Evolutionary conservation across 2,329 filamentous ascomycete genomes (phyloP).

Genomic region (Fusarium mundagurra): DNA sequence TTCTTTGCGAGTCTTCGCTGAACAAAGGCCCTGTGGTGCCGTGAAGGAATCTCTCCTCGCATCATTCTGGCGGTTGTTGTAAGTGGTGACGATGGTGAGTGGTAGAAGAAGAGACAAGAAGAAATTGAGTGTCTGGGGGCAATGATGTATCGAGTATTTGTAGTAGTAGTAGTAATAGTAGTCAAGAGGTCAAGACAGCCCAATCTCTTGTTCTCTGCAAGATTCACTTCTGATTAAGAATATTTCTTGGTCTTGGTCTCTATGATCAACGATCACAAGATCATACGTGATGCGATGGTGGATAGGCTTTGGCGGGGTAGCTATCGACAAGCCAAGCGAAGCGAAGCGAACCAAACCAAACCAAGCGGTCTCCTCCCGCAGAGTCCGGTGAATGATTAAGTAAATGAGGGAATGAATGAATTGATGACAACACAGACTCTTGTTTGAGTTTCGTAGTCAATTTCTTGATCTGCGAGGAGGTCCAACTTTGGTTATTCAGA

Average conservation of each 20-base stretch:
- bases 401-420: background rate
- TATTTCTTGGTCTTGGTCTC: background rate
- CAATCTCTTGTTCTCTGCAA: background rate
- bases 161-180: conserved; percentile 7
- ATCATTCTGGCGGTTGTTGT: conserved; percentile 43
- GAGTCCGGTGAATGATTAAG: conserved; percentile 3
- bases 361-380: conserved; percentile 15
- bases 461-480: background rate
- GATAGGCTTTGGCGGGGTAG: conserved; percentile 27
- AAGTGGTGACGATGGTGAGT: background rate
- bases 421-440: conserved; percentile 7
- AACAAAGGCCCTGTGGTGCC: conserved; percentile 45
- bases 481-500: background rate
- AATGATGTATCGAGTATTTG: conserved; percentile 4
- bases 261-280: conserved; percentile 13
- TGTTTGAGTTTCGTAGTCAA: conserved; percentile 28
- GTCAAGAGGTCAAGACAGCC: background rate
- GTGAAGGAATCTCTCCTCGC: conserved; percentile 46
- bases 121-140: background rate
- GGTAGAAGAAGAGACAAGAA: background rate
- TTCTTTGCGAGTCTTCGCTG: conserved; percentile 53
- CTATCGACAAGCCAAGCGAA: conserved; percentile 18
- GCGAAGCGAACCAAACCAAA: background rate
- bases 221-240: conserved; percentile 10
- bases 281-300: conserved; percentile 7